Percentiles rank a stretch among this genome's conserved stretches.
These are phyloP conservation scores for Fraxinus greggii DNA, from an alignment of 305 asterid genomes.

Conservation along the genomic window DNA sequence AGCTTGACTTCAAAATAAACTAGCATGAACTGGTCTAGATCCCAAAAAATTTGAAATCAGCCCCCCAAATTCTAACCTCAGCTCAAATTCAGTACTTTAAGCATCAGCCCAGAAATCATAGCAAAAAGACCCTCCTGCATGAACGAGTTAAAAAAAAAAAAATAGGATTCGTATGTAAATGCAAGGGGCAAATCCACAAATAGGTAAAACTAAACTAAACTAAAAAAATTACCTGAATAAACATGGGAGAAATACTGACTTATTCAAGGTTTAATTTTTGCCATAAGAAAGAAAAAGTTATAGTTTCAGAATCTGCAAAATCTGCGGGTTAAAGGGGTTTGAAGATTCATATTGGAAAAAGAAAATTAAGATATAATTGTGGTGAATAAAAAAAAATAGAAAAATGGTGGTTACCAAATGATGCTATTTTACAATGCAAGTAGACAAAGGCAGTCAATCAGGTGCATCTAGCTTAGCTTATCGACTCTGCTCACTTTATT, in stretches of 20 bases:
- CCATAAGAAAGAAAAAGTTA: not conserved
- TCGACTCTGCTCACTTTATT: not conserved
- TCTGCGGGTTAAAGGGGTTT: constrained; percentile 16
- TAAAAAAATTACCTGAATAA: constrained; percentile 2
- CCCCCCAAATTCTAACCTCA: constrained; percentile 29
- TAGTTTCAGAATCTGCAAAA: constrained; percentile 1
- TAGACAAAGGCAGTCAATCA: not conserved
- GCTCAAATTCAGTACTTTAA: constrained; percentile 22
- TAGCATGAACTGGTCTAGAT: constrained; percentile 14
- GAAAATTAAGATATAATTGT: constrained; percentile 5
- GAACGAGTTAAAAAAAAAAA: constrained; percentile 19
- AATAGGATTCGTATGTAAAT: constrained; percentile 25
- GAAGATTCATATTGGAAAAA: constrained; percentile 19
- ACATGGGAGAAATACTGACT: constrained; percentile 15
- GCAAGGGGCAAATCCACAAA: constrained; percentile 21
- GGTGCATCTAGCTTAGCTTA: not conserved
- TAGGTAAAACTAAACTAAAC: not conserved
- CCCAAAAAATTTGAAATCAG: constrained; percentile 25
- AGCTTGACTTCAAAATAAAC: constrained; percentile 23
- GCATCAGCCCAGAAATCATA: constrained; percentile 29
- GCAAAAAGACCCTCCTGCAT: constrained; percentile 21
- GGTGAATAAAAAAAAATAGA: constrained; percentile 13
- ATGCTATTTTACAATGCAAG: not conserved
- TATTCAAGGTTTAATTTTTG: not conserved
- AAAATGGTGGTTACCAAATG: not conserved